Percentiles rank a stretch among this genome's conserved stretches.
Conservation (phyloP, 306 rosid genomes). For the Cucumis melo region DNA sequence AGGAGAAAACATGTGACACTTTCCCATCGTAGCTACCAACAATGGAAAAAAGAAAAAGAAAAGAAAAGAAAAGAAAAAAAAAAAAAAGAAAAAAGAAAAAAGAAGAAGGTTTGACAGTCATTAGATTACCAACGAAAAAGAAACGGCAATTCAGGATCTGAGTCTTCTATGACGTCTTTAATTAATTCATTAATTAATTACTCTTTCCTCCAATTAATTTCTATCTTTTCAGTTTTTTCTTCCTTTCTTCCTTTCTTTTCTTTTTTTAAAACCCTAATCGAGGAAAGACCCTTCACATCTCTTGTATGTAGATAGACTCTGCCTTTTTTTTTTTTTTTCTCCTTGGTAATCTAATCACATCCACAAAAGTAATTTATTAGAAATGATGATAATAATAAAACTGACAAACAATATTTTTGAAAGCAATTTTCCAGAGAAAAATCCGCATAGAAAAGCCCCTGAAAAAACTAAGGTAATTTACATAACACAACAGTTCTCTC, state of each 20-base stretch:
- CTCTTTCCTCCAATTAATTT: neutral
- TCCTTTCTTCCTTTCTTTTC: no score
- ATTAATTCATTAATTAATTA: neutral
- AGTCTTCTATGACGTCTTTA: neutral
- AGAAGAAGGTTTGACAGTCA: neutral
- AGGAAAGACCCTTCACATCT: neutral
- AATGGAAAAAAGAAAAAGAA: neutral
- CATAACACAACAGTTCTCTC: slow-evolving; percentile 12
- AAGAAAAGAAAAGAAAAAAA: neutral
- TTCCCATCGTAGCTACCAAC: slow-evolving; percentile 1
- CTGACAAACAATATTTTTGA: neutral
- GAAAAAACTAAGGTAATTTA: slow-evolving; percentile 6
- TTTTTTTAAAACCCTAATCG: neutral
- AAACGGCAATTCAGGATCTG: neutral
- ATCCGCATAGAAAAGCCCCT: slow-evolving; percentile 8
- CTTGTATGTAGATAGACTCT: neutral
- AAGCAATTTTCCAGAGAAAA: slow-evolving; percentile 6
- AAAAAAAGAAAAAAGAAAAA: neutral
- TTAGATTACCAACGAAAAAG: neutral
- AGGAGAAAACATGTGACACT: neutral
- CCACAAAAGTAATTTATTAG: neutral
- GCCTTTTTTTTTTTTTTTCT: neutral
- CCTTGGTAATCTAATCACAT: neutral
- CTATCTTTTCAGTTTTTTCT: neutral
- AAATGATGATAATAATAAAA: neutral